These are phyloP conservation scores for Colletotrichum falcatum DNA, from an alignment of 2,329 filamentous ascomycete species.

Conservation along the genomic window DNA sequence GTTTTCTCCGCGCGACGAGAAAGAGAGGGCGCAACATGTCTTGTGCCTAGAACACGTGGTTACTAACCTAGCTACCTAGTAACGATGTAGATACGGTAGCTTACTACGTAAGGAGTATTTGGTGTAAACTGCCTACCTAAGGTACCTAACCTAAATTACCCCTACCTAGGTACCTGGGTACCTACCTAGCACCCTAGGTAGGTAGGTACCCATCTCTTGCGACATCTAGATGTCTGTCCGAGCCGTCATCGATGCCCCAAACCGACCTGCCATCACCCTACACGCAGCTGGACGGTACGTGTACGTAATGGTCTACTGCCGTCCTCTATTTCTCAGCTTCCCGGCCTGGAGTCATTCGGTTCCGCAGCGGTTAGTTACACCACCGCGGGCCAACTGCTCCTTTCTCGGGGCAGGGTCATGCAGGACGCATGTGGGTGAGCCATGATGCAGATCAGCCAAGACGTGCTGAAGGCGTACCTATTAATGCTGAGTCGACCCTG, in stretches of 20 bases:
- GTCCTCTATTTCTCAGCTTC: neutral
- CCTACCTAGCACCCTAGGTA: too few species aligned
- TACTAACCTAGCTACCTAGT: too few species aligned
- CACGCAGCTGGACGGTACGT: too few species aligned
- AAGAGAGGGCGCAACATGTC: neutral
- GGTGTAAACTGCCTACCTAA: neutral
- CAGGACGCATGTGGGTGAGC: neutral
- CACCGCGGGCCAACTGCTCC: neutral
- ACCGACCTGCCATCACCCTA: too few species aligned
- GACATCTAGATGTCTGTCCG: neutral
- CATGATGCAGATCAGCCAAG: conserved; percentile 18
- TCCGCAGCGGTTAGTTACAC: neutral
- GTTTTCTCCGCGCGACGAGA: neutral
- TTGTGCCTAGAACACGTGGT: neutral
- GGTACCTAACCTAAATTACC: too few species aligned
- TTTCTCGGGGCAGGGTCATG: neutral
- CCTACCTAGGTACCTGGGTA: too few species aligned
- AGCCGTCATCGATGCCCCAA: neutral
- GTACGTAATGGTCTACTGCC: too few species aligned
- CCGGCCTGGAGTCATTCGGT: neutral
- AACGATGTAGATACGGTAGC: too few species aligned
- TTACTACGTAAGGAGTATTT: too few species aligned
- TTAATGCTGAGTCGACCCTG: neutral
- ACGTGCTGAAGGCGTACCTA: neutral
- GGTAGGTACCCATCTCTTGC: too few species aligned